Base-by-base conservation (phyloP, 2,329 filamentous ascomycete genomes). In the Xylaria sp. region DNA sequence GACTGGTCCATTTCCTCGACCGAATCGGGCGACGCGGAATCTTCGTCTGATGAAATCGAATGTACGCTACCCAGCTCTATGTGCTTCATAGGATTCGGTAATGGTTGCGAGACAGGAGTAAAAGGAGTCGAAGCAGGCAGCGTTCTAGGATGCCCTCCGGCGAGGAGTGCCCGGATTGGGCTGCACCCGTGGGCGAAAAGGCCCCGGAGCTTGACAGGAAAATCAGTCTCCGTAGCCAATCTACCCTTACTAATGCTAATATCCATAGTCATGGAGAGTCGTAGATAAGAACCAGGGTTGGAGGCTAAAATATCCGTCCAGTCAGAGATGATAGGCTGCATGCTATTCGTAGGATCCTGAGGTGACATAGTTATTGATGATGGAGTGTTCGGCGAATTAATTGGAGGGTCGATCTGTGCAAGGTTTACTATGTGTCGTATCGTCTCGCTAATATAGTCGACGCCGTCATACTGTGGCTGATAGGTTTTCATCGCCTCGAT, bases 401-500 rank as follows among this genome's bases (percentile, higher is more conserved):
- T 67, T 17, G 74, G 73, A 6, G 67, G 73, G 46, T 82, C 80
- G 6, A 82, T 73, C 67, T 82, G 79, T 0, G 82, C 80, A 9
- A 83, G 76, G 59, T 81, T 81, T 63, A 83, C 78, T 28, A 83
- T 82, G 65, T 82, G 80, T 6, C 81, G 78, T 33, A 83, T 81
- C 10, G 81, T 81, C 68, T 83, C 80, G 74, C 79, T 80, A 54
- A 84, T 79, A 73, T 81, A 82, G 70, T 84, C 83, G 1, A 82
- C 80, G 26, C 81, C 81, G 62, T 84, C 82, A 65, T 83, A 83
- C 59, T 82, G 81, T 2, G 81, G 81, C 63, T 83, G 80, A 57
- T 83, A 84, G 0, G 80, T 80, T 65, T 81, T 82, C 80, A 84
- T 83, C 0, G 81, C 81, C 60, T 84, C 82, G 48, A 83, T 81